Evolutionary conservation across 768 basidiomycete genomes (phyloP), one percentile per base, ranked within the genome.

Genomic region (Cystobasidiopsis lactophilus): DNA sequence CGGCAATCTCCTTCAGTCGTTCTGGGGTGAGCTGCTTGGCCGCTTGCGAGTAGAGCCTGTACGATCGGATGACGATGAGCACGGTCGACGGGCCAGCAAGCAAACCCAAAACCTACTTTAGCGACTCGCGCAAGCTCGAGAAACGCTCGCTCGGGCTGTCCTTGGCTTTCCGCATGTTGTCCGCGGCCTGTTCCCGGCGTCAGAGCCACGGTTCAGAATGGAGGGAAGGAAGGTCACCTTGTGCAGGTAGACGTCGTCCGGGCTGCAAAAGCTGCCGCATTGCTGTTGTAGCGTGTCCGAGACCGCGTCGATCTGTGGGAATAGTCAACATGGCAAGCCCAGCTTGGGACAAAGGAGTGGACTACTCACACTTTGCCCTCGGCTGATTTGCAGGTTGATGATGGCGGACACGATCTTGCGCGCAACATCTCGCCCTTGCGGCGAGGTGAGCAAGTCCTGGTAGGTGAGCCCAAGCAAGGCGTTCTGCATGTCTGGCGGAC

Each of bases 181-280:
- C 93, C 64, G 84, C 80, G 1, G 91, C 91, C 85, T 89, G 41
- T 49, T 2, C 30, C 31, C 13, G 39, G 24, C 38, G 10, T 24
- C n/a, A n/a, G n/a, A 14, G 21, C 14, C 16, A 44, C 27, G 51
- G 41, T 37, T 5, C 24, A 9, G 5, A 5, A 14, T 11, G 14
- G 11, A 57, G 45, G 45, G 44, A 33, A 26, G 13, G 50, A 40
- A 52, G n/a, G 68, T 52, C 60, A 78, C 86, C 73, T 98, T 98
- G 71, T 96, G 95, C 27, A 93, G 67, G 74, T 93, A 83, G 40
- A 98, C 93, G 68, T 98, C 93, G 63, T 95, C 93, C 2, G 89
- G 80, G 59, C 89, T 89, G 67, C 88, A 95, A 74, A 96, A 96
- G 14, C 88, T 85, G 2, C 91, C 89, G 59, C 93, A 98, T 64